Conservation (phyloP, 139 green algal species). For the Choricystis sp. region DNA sequence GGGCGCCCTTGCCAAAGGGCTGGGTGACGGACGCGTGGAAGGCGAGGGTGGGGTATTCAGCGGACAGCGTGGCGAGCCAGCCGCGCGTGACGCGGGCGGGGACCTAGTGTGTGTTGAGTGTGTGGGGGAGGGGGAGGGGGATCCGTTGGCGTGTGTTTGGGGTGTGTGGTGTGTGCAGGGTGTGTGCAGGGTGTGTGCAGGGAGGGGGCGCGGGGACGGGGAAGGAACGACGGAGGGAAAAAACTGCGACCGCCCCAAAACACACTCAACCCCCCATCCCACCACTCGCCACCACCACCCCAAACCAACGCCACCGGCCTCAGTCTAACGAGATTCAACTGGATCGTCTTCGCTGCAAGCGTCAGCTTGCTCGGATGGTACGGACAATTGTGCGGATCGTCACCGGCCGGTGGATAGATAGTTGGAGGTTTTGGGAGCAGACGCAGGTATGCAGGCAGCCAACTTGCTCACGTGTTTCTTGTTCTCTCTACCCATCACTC, state of each 20-base stretch:
- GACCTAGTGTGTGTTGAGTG: constrained; percentile 47
- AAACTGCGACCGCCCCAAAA: too few relatives aligned
- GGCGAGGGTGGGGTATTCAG: constrained; percentile 88
- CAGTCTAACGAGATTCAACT: constrained; percentile 58
- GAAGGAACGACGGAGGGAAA: too few relatives aligned
- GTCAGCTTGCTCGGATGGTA: constrained; percentile 27
- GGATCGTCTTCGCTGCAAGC: constrained; percentile 13
- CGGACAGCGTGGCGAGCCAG: constrained; percentile 78
- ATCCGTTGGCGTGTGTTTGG: not conserved
- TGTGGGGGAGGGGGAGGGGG: not conserved
- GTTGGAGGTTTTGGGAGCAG: too few relatives aligned
- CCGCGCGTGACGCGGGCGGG: constrained; percentile 94
- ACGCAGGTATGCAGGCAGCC: too few relatives aligned
- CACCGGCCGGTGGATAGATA: too few relatives aligned
- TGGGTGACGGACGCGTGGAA: constrained; percentile 95
- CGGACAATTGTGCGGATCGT: too few relatives aligned
- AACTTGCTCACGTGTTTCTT: too few relatives aligned
- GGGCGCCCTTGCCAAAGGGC: constrained; percentile 91
- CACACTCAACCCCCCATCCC: too few relatives aligned
- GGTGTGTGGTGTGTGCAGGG: not conserved
- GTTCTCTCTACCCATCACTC: too few relatives aligned
- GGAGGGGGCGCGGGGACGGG: too few relatives aligned
- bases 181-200: too few relatives aligned
- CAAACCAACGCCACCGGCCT: constrained; percentile 12
- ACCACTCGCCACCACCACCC: too few relatives aligned